Conservation (phyloP, 768 basidiomycete genomes). For the Scleroderma citrinum region DNA sequence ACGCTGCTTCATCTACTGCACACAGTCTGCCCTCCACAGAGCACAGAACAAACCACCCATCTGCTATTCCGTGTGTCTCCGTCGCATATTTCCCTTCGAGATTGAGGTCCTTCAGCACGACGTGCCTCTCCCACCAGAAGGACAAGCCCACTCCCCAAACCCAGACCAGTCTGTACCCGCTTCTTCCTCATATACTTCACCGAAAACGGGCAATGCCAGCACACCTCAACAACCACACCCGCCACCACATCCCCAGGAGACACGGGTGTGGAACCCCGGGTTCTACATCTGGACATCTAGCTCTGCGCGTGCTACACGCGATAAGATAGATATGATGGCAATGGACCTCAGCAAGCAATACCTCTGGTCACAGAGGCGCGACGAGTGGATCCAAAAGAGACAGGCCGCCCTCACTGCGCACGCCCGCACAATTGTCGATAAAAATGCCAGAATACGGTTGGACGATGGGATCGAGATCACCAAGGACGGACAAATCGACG, state of each 20-base stretch:
- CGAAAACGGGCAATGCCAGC: background rate
- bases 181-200: background rate
- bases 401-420: background rate
- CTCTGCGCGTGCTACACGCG: constrained; percentile 45
- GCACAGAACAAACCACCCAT: constrained; percentile 44
- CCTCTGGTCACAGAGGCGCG: background rate
- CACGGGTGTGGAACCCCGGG: constrained; percentile 66
- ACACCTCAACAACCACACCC: background rate
- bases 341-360: constrained; percentile 37
- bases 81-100: constrained; percentile 64
- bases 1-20: constrained; percentile 58
- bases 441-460: background rate
- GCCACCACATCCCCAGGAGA: constrained; percentile 26
- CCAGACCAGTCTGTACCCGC: background rate
- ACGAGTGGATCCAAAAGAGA: background rate
- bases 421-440: too few relatives aligned
- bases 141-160: constrained; percentile 39
- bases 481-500: background rate
- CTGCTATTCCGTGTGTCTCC: constrained; percentile 57
- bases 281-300: constrained; percentile 69
- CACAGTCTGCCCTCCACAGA: constrained; percentile 52
- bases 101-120: constrained; percentile 46
- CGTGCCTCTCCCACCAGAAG: constrained; percentile 63
- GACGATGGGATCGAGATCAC: background rate
- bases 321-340: constrained; percentile 57